Evolutionary conservation across 1,139 yeast species (phyloP), one percentile per base, ranked within the genome.

Genomic region (Geotrichum phurueaensis): DNA sequence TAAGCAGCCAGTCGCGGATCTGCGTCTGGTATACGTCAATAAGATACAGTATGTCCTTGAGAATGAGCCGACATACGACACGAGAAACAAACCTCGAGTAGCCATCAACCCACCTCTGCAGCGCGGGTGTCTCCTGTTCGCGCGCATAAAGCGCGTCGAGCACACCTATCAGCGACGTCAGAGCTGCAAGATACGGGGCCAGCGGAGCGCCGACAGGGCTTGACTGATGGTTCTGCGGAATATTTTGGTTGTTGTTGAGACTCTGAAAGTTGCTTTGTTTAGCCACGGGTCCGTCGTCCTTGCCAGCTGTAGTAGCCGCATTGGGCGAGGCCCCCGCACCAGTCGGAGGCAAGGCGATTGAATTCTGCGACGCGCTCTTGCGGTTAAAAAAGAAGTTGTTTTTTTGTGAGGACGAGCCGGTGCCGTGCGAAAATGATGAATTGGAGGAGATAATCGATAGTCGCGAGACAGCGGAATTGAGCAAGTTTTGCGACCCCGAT

Each of bases 1-100:
- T 39, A 7, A 39, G 47, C 18, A 39, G 47, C 47, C 47, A 39
- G 20, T 39, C 47, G 45, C 68, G 61, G 51, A 68, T 65, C 33
- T 66, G 66, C 43, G 63, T 51, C 45, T 65, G 65, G 59, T 67
- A 64, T 39, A 66, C 58, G 51, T 64, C 67, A 27, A 65, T 65
- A 27, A 68, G 53, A 36, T 60, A 62, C 13, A 62, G 53, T 48
- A 68, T 56, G 61, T 68, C 70, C 60, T 66, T 67, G 33, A 68
- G 63, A 39, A 68, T 57, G 50, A 67, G 59, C 18, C 70, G 60
- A 49, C 69, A 66, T 20, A 65, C 68, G 23, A 64, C 65, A 12
- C 63, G 63, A 27, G 65, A 65, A 5, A 63, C 60, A 51, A 68
- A 68, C 29, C 59, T 53, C n/a, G 66, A 61, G 58, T 62, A 68